These are phyloP conservation scores for Albizia julibrissin DNA, from an alignment of 306 rosid genomes.

Conservation along the genomic window DNA sequence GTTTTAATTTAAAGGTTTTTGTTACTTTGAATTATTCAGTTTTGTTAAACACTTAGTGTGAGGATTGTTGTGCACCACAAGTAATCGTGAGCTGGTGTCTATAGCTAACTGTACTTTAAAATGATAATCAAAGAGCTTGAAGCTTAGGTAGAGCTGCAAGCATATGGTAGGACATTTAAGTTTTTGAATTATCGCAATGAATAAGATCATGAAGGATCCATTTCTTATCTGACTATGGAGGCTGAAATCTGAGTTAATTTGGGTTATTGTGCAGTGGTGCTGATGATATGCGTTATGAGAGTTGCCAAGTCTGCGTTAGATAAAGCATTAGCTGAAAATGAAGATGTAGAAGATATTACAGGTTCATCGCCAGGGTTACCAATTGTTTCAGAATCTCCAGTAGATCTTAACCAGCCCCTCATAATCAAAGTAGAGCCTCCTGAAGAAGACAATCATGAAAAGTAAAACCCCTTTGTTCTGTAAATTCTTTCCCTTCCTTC, in stretches of 20 bases:
- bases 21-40: background rate
- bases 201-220: background rate
- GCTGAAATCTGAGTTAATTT: constrained; percentile 24
- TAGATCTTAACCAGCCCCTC: constrained; percentile 78
- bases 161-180: background rate
- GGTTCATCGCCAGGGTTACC: constrained; percentile 53
- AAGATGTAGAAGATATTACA: constrained; percentile 50
- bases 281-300: constrained; percentile 74
- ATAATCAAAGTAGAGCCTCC: constrained; percentile 68
- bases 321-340: constrained; percentile 88
- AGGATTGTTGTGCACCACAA: background rate
- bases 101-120: background rate
- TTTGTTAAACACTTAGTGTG: background rate
- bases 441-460: constrained; percentile 54
- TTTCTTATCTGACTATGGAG: background rate
- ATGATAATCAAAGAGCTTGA: background rate
- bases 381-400: constrained; percentile 53
- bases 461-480: constrained; percentile 49
- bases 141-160: background rate
- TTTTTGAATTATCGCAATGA: background rate
- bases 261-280: constrained; percentile 70
- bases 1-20: background rate
- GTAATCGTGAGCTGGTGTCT: background rate
- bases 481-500: constrained; percentile 65
- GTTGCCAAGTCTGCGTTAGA: constrained; percentile 89